Evolutionary conservation across 2,329 filamentous ascomycete species (phyloP).

Genomic region (Annulohypoxylon truncatum): DNA sequence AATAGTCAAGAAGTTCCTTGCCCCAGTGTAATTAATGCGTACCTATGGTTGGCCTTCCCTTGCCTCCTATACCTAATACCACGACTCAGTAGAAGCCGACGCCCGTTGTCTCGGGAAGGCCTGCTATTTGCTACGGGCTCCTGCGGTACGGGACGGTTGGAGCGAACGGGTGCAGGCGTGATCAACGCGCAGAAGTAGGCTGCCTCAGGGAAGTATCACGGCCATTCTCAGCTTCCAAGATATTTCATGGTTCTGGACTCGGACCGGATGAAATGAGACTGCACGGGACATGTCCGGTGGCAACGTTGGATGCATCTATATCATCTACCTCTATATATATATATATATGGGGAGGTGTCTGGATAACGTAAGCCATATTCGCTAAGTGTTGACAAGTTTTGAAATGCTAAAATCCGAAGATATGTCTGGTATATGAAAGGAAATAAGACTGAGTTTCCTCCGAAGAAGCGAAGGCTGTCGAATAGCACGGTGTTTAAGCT

Average conservation of each 20-base stretch:
- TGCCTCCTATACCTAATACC: not conserved
- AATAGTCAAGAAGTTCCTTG: not conserved
- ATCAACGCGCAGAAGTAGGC: constrained; percentile 17
- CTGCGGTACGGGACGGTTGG: constrained; percentile 14
- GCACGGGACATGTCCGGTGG: not conserved
- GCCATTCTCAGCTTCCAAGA: not conserved
- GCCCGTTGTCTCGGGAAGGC: constrained; percentile 34
- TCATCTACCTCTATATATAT: not conserved
- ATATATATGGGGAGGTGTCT: not conserved
- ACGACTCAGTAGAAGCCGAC: constrained; percentile 5
- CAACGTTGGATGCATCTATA: not conserved
- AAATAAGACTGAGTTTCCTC: not conserved
- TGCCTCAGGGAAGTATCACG: not conserved
- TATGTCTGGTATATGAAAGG: not conserved
- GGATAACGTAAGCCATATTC: not conserved
- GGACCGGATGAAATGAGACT: constrained; percentile 1
- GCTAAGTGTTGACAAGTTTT: not conserved
- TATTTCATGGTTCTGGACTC: not conserved
- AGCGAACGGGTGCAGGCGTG: constrained; percentile 14
- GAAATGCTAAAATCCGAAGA: not conserved
- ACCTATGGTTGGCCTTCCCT: not conserved
- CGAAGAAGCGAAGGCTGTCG: not conserved
- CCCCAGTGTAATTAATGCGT: constrained; percentile 1
- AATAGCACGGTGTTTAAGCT: not conserved
- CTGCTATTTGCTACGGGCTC: constrained; percentile 30